Evolutionary conservation across 805 yeast species (phyloP), one percentile per base, ranked within the genome.

Genomic region (Kodamaea leandrae): DNA sequence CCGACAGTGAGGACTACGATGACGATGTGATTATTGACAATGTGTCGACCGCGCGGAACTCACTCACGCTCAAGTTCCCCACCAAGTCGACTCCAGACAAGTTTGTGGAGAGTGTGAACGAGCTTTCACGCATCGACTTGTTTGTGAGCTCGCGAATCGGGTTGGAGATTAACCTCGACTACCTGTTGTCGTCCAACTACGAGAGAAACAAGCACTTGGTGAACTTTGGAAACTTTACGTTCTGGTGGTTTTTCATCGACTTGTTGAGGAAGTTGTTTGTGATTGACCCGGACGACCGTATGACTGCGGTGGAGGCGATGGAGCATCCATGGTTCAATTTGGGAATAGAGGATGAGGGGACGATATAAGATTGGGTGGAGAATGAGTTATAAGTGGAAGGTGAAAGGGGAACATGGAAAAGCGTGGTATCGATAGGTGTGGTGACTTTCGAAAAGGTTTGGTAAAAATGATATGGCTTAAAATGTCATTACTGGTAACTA

Each of bases 181-280:
- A 58, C 44, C 61, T 71, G 21, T 53, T 69, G 32, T 64, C 67
- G 39, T 57, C 53, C 27, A 70, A 69, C 47, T 69, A 57, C 44
- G 64, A 63, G 20, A 59, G 57, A 44, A 66, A 68, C 43, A 61
- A 58, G 46, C 60, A 63, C 42, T 63, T 52, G 70, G 81, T 63
- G 59, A 70, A 60, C 44, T 70, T 70, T 52, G 84, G 83, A 32
- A 78, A 80, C 42, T 83, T 83, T 57, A 72, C 78, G 33, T 88
- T 88, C 61, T 90, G 97, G 96, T 84, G 77, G 69, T 76, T 76
- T 62, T 89, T 89, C 59, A 64, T 70, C 34, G 74, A 70, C 43
- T 54, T 70, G 37, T 52, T 69, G 19, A 53, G 56, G 23, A 65
- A 67, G 44, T 52, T 70, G 40, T 64, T 70, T 42, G 60, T 67